Percentiles rank a stretch among this genome's conserved stretches.
These are phyloP conservation scores for Metrosideros polymorpha DNA, from an alignment of 441 rosid genomes.

Conservation along the genomic window DNA sequence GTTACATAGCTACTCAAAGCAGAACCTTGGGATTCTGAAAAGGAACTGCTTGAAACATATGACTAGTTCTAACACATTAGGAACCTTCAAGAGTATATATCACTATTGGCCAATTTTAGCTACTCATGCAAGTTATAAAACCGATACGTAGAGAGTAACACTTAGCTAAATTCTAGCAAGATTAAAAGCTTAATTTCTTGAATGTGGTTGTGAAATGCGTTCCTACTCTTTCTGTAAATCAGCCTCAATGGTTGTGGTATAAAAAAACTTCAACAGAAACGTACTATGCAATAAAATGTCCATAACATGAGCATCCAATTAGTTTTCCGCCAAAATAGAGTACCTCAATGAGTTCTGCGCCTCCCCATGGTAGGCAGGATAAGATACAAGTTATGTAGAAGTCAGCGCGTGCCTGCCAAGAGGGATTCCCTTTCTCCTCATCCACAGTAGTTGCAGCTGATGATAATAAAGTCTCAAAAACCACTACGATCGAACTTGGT, in stretches of 20 bases:
- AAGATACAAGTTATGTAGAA: conserved; percentile 85
- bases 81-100: no score
- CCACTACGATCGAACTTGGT: conserved; percentile 76
- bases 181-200: neutral
- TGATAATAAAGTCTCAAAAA: conserved; percentile 82
- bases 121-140: neutral
- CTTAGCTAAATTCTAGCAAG: neutral
- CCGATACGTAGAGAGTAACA: neutral
- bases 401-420: conserved; percentile 97
- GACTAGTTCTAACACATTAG: neutral
- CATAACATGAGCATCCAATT: neutral
- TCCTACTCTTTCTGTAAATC: neutral
- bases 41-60: neutral
- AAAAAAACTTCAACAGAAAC: neutral
- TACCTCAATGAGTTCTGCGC: conserved; percentile 92
- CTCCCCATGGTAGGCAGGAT: conserved; percentile 99
- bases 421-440: conserved; percentile 98
- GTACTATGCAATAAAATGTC: neutral
- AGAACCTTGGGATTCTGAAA: neutral
- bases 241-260: neutral
- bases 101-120: neutral
- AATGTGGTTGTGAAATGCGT: neutral
- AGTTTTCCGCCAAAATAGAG: conserved; percentile 2
- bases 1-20: neutral
- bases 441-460: conserved; percentile 96